Percentiles rank a stretch among this genome's conserved stretches.
Conservation (phyloP, 2,329 filamentous ascomycete genomes). For the Phyllosticta citrichinensis region DNA sequence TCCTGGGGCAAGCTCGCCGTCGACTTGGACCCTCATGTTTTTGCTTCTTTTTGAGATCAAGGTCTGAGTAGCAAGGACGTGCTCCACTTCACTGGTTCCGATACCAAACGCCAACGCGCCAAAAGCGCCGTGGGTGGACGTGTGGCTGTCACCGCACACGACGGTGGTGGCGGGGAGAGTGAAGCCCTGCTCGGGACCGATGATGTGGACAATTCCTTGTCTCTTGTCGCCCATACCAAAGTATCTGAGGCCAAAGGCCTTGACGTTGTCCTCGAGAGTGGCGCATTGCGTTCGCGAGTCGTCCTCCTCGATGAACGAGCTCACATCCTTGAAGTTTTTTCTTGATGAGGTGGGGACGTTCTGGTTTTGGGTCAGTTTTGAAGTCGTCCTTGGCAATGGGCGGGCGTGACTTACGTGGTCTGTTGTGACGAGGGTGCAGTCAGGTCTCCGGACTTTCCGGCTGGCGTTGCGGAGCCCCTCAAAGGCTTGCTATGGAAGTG, state of each 20-base stretch:
- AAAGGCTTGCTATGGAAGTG: conserved; percentile 68
- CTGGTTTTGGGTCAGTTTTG: conserved; percentile 34
- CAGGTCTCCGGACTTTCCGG: conserved; percentile 79
- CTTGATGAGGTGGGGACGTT: conserved; percentile 89
- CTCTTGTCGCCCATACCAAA: conserved; percentile 94
- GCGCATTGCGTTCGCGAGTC: conserved; percentile 90
- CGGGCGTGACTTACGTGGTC: conserved; percentile 64
- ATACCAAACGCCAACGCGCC: conserved; percentile 93
- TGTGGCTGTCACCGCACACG: conserved; percentile 96
- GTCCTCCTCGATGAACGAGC: conserved; percentile 86
- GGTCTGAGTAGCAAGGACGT: conserved; percentile 93
- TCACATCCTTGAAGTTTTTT: conserved; percentile 88
- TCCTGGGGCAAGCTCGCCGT: conserved; percentile 79
- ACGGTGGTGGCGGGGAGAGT: conserved; percentile 94
- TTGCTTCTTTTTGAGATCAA: conserved; percentile 91
- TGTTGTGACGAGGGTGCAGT: conserved; percentile 92
- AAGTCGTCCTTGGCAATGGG: conserved; percentile 13
- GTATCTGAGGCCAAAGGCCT: conserved; percentile 92
- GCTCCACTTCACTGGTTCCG: conserved; percentile 95
- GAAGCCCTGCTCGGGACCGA: conserved; percentile 97
- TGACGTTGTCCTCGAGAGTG: conserved; percentile 94
- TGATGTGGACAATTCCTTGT: conserved; percentile 97
- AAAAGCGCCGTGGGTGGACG: conserved; percentile 94
- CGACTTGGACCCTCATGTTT: conserved; percentile 96
- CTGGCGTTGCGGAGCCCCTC: conserved; percentile 87